phyloP scores from a whole-genome alignment of 202 grass and related monocot genomes.

The Elaeis oleifera region DNA sequence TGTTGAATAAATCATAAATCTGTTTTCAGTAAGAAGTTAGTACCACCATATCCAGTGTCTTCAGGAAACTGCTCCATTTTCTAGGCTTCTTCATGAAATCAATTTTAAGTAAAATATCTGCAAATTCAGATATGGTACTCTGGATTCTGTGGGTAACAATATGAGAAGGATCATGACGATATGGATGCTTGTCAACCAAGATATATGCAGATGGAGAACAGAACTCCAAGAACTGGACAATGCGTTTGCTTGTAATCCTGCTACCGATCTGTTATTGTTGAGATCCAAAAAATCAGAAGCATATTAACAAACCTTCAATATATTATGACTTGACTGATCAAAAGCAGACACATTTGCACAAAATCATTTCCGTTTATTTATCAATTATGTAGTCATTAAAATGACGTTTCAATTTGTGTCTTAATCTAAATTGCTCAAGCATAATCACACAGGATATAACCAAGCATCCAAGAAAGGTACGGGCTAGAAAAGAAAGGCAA shows the following conservation, averaged over 20 bases:
- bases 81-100: slow-evolving; percentile 42
- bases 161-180: slow-evolving; percentile 93
- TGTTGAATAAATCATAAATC: no score
- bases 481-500: no score
- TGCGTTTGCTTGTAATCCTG: slow-evolving; percentile 82
- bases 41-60: slow-evolving; percentile 69
- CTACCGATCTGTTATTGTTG: slow-evolving; percentile 74
- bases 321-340: background rate
- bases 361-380: no score
- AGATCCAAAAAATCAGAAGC: slow-evolving; percentile 12
- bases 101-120: slow-evolving; percentile 37
- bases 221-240: slow-evolving; percentile 58
- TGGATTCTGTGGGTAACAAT: slow-evolving; percentile 83
- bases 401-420: no score
- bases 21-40: background rate
- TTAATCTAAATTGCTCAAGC: no score
- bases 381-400: no score
- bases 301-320: background rate
- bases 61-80: slow-evolving; percentile 60
- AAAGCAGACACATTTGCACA: no score
- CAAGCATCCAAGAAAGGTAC: no score
- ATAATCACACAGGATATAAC: no score
- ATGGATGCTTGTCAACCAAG: slow-evolving; percentile 73
- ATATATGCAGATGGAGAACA: slow-evolving; percentile 74
- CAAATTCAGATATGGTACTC: slow-evolving; percentile 60